Evolutionary conservation across 1,284 basidiomycete species (phyloP), one percentile per base, ranked within the genome.

Genomic region (Neonothopanus nambi): DNA sequence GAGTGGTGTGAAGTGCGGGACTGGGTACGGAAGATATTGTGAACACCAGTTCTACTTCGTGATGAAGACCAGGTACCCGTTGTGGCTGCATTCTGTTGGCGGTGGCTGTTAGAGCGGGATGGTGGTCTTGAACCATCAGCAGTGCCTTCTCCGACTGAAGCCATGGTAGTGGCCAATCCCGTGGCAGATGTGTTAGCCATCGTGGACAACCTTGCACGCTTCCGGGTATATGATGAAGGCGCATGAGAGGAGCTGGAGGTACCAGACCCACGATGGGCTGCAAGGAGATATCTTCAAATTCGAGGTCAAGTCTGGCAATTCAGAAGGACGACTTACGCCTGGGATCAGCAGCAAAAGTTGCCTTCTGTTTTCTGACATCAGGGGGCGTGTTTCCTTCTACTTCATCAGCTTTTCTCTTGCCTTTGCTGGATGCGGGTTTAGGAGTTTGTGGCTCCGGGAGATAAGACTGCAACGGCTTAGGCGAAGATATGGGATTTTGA

Each of bases 151-250:
- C 44, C 51, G 11, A 57, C 47, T 7, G 56, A 36, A 30, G 53
- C 39, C 56, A 55, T 56, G 23, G 35, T 21, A 36, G 43, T 44
- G 13, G 54, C 50, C 4, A 54, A 21, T 3, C 52, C 52, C 15
- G 46, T 39, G 20, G 52, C 52, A 54, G 61, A 53, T 59, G 68
- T 44, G 66, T 82, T 65, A 62, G 70, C 76, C 0, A 73, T 64
- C 2, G 73, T 65, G 1, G 85, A 82, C 18, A 89, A 67, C 26
- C 82, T 78, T 5, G 82, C 82, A 54, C 87, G 80, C 65, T 89
- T 89, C 57, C 81, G 80, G 60, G 81, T 77, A 61, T 79, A 88
- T 1, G 85, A 87, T 1, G 86, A 86, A 2, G 86, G 87, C 0
- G 85, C 81, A 57, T 76, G 75, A 20, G 72, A 71, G 28, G 73